phyloP scores from a whole-genome alignment of 805 yeast genomes.

The Wickerhamomyces sydowiorum region DNA sequence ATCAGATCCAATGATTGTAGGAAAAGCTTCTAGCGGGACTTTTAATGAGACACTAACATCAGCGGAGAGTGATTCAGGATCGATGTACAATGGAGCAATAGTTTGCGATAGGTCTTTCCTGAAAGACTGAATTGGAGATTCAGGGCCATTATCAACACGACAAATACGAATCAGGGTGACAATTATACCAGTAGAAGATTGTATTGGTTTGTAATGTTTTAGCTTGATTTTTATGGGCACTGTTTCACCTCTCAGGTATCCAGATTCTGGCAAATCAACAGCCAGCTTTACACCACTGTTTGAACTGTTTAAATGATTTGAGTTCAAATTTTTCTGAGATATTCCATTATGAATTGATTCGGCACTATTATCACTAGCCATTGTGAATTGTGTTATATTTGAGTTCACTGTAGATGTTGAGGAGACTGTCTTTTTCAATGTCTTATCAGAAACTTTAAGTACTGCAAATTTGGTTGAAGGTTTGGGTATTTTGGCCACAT shows the following conservation, averaged over 20 bases:
- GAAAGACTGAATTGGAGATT: slow-evolving; percentile 47
- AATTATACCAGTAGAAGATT: slow-evolving; percentile 67
- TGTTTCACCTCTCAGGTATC: slow-evolving; percentile 73
- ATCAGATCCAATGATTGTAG: slow-evolving; percentile 69
- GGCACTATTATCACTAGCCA: slow-evolving; percentile 15
- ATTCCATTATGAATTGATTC: slow-evolving; percentile 11
- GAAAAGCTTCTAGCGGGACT: slow-evolving; percentile 82
- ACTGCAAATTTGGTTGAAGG: slow-evolving; percentile 63
- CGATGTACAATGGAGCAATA: slow-evolving; percentile 72
- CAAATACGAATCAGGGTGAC: slow-evolving; percentile 79
- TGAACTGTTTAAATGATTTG: too few relatives aligned
- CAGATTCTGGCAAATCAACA: slow-evolving; percentile 51
- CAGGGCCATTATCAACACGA: slow-evolving; percentile 56
- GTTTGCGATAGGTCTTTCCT: slow-evolving; percentile 80
- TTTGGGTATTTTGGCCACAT: slow-evolving; percentile 59
- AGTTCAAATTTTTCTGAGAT: too few relatives aligned
- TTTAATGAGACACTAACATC: slow-evolving; percentile 57
- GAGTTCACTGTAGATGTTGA: slow-evolving; percentile 37
- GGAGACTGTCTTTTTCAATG: slow-evolving; percentile 31
- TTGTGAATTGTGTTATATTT: slow-evolving; percentile 13
- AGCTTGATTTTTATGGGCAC: slow-evolving; percentile 67
- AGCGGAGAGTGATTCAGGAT: slow-evolving; percentile 52
- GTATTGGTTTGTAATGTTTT: slow-evolving; percentile 64
- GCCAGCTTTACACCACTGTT: slow-evolving; percentile 29
- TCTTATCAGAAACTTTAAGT: slow-evolving; percentile 47